A percentile compares a stretch with the other conserved stretches of the same genome.
Evolutionary conservation across 2,329 filamentous ascomycete genomes (phyloP).

Genomic region (Talaromyces sp.): DNA sequence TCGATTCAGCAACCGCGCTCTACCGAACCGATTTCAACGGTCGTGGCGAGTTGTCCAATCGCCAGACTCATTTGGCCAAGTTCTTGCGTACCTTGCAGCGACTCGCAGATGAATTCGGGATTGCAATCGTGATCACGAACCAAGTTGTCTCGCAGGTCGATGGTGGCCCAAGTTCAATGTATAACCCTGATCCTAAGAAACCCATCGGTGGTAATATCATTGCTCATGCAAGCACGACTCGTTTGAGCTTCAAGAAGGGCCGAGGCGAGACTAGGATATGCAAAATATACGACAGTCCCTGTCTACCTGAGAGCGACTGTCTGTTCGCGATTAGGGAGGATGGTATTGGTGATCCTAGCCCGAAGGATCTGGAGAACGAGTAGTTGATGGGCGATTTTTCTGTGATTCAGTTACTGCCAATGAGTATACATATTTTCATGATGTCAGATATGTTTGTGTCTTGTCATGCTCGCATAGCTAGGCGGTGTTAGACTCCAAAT

Average conservation of each 20-base stretch:
- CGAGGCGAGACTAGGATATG: slow-evolving; percentile 92
- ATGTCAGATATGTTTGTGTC: neutral
- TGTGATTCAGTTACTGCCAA: neutral
- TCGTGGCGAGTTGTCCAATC: slow-evolving; percentile 91
- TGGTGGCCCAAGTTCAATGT: slow-evolving; percentile 94
- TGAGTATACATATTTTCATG: neutral
- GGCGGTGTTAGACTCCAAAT: neutral
- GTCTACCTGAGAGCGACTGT: slow-evolving; percentile 92
- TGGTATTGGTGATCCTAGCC: slow-evolving; percentile 90
- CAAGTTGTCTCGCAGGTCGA: slow-evolving; percentile 98
- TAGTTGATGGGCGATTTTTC: slow-evolving; percentile 27
- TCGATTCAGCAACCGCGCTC: slow-evolving; percentile 91
- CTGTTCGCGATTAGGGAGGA: slow-evolving; percentile 96
- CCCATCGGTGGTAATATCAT: slow-evolving; percentile 99
- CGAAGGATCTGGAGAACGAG: slow-evolving; percentile 92
- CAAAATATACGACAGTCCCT: slow-evolving; percentile 99
- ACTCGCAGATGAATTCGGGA: slow-evolving; percentile 74
- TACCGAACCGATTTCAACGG: slow-evolving; percentile 96
- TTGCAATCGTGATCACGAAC: slow-evolving; percentile 97
- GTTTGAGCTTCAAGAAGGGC: slow-evolving; percentile 93
- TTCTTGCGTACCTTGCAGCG: slow-evolving; percentile 49
- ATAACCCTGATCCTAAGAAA: slow-evolving; percentile 98
- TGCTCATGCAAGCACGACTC: slow-evolving; percentile 91
- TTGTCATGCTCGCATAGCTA: slow-evolving; percentile 5
- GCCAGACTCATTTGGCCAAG: slow-evolving; percentile 61